Evolutionary conservation across 768 basidiomycete genomes (phyloP).

Genomic region (Boletus eberwhitei): DNA sequence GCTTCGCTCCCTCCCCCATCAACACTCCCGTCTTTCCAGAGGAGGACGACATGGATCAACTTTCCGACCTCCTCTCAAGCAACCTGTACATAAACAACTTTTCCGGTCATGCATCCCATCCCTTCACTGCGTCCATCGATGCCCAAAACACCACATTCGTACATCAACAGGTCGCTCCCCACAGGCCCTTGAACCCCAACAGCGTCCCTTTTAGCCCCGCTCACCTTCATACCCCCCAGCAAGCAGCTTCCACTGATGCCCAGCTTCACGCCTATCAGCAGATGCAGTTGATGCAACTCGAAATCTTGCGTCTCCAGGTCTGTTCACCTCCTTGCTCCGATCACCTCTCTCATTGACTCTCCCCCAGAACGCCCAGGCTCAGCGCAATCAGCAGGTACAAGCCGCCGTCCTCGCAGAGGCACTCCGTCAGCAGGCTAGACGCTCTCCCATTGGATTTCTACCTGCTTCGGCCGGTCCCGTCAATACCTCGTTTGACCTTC

Average conservation of each 20-base stretch:
- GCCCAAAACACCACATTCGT: constrained; percentile 62
- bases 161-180: constrained; percentile 55
- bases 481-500: constrained; percentile 61
- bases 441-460: constrained; percentile 28
- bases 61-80: constrained; percentile 53
- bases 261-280: constrained; percentile 64
- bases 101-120: constrained; percentile 36
- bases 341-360: constrained; percentile 10
- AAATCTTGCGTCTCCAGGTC: constrained; percentile 79
- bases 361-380: constrained; percentile 60
- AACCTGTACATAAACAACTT: constrained; percentile 46
- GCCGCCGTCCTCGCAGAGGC: constrained; percentile 65
- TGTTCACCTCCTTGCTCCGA: constrained; percentile 11
- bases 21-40: constrained; percentile 45
- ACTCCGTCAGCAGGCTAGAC: constrained; percentile 47
- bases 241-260: constrained; percentile 36
- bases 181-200: constrained; percentile 52
- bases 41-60: constrained; percentile 57
- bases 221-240: constrained; percentile 40
- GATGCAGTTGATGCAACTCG: constrained; percentile 83
- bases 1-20: constrained; percentile 43
- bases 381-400: constrained; percentile 60
- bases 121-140: constrained; percentile 73
- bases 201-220: constrained; percentile 46
- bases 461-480: constrained; percentile 76